These are phyloP conservation scores for Mucor plumbeus DNA, from an alignment of 371 early-diverging fungal genomes.

Conservation along the genomic window DNA sequence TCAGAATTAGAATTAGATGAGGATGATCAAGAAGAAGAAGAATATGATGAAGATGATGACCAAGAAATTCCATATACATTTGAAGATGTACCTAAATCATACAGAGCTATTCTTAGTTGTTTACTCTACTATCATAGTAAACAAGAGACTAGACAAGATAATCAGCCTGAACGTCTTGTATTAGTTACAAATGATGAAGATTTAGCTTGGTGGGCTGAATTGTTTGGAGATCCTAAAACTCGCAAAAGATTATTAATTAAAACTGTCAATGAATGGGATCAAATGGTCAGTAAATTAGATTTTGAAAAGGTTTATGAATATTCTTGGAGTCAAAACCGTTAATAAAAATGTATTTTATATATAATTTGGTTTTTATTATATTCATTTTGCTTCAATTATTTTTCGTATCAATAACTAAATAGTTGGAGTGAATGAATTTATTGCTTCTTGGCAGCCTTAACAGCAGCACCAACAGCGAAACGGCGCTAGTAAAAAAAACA, in stretches of 20 bases:
- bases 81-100: conserved; percentile 42
- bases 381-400: conserved; percentile 7
- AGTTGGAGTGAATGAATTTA: conserved; percentile 23
- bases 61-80: conserved; percentile 24
- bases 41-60: conserved; percentile 27
- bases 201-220: conserved; percentile 54
- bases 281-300: conserved; percentile 38
- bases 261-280: conserved; percentile 54
- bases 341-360: neutral
- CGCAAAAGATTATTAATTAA: conserved; percentile 42
- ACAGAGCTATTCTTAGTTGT: conserved; percentile 50
- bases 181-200: conserved; percentile 56
- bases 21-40: conserved; percentile 12
- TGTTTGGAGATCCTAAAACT: conserved; percentile 49
- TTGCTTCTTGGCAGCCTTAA: conserved; percentile 53
- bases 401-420: conserved; percentile 6
- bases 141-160: conserved; percentile 22
- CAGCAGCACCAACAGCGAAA: conserved; percentile 46
- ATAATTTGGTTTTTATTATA: conserved; percentile 12
- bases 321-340: conserved; percentile 34
- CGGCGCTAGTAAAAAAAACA: conserved; percentile 42
- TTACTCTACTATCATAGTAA: conserved; percentile 41
- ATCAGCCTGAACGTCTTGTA: conserved; percentile 31
- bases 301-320: conserved; percentile 35
- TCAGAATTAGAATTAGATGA: conserved; percentile 16